These are phyloP conservation scores for Sporothrix variecibatus DNA, from an alignment of 2,329 filamentous ascomycete genomes.

Conservation along the genomic window DNA sequence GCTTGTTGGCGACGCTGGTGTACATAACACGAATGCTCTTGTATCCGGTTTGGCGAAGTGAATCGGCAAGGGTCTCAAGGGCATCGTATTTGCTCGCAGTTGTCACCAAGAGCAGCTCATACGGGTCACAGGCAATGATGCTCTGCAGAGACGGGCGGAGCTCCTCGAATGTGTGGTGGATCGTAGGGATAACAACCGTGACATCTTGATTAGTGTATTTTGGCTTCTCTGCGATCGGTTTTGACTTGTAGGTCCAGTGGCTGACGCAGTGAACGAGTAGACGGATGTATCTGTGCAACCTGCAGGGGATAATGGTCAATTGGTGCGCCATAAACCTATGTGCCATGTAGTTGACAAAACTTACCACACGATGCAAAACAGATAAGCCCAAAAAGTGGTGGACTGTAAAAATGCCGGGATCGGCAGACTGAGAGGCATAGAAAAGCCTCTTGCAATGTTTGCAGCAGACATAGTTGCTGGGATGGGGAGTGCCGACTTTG, in stretches of 20 bases:
- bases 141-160: slow-evolving; percentile 78
- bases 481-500: background rate
- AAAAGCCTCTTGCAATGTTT: background rate
- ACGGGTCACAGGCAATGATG: slow-evolving; percentile 69
- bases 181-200: slow-evolving; percentile 90
- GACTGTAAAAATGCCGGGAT: slow-evolving; percentile 43
- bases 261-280: slow-evolving; percentile 82
- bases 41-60: slow-evolving; percentile 46
- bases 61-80: slow-evolving; percentile 66
- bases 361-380: slow-evolving; percentile 50
- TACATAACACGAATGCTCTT: slow-evolving; percentile 72
- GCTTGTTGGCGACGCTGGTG: slow-evolving; percentile 89
- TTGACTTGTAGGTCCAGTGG: slow-evolving; percentile 85
- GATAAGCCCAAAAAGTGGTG: slow-evolving; percentile 50
- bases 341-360: background rate
- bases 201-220: slow-evolving; percentile 79
- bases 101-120: slow-evolving; percentile 81
- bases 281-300: slow-evolving; percentile 84
- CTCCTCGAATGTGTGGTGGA: slow-evolving; percentile 83
- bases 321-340: no score
- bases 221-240: slow-evolving; percentile 79
- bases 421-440: background rate
- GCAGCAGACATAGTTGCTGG: slow-evolving; percentile 22
- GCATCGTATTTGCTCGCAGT: slow-evolving; percentile 75
- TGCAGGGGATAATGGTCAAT: slow-evolving; percentile 39